Percentiles rank a stretch among this genome's conserved stretches.
These are phyloP conservation scores for Neonectria magnoliae DNA, from an alignment of 2,329 filamentous ascomycete species.

Conservation along the genomic window DNA sequence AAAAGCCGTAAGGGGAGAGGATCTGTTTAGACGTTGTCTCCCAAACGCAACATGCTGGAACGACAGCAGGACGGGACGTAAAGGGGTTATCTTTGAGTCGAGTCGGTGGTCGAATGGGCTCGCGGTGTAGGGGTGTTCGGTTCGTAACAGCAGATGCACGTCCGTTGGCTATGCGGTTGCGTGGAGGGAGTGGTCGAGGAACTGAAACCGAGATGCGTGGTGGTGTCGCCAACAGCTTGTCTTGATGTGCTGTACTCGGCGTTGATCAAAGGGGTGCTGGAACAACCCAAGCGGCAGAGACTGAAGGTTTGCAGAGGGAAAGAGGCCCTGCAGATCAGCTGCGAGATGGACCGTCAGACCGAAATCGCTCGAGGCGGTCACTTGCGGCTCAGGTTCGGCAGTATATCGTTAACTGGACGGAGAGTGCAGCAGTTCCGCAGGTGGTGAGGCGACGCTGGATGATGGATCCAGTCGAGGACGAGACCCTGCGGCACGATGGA, in stretches of 20 bases:
- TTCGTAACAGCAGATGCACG: slow-evolving; percentile 3
- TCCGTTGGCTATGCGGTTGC: background rate
- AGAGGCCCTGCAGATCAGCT: slow-evolving; percentile 34
- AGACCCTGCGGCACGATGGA: slow-evolving; percentile 6
- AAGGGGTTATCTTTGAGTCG: slow-evolving; percentile 10
- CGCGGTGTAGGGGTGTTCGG: background rate
- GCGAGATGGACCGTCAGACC: slow-evolving; percentile 29
- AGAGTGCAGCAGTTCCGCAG: slow-evolving; percentile 9
- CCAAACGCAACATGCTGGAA: slow-evolving; percentile 38
- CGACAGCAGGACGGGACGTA: slow-evolving; percentile 6
- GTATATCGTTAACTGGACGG: slow-evolving; percentile 19
- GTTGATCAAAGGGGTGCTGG: slow-evolving; percentile 29
- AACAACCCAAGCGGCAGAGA: background rate
- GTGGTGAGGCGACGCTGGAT: slow-evolving; percentile 16
- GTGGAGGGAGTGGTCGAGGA: slow-evolving; percentile 8
- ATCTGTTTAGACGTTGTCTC: slow-evolving; percentile 27
- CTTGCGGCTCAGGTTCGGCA: slow-evolving; percentile 29
- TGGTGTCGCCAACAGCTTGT: slow-evolving; percentile 2
- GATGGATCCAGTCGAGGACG: slow-evolving; percentile 5
- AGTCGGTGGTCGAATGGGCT: background rate
- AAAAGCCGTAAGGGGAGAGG: slow-evolving; percentile 14
- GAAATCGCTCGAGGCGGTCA: slow-evolving; percentile 22
- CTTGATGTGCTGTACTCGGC: background rate
- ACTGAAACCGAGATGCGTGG: slow-evolving; percentile 9
- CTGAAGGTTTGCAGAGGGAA: slow-evolving; percentile 32